These are phyloP conservation scores for Crithidia sp. DNA, from an alignment of 208 protist genomes.

Conservation along the genomic window DNA sequence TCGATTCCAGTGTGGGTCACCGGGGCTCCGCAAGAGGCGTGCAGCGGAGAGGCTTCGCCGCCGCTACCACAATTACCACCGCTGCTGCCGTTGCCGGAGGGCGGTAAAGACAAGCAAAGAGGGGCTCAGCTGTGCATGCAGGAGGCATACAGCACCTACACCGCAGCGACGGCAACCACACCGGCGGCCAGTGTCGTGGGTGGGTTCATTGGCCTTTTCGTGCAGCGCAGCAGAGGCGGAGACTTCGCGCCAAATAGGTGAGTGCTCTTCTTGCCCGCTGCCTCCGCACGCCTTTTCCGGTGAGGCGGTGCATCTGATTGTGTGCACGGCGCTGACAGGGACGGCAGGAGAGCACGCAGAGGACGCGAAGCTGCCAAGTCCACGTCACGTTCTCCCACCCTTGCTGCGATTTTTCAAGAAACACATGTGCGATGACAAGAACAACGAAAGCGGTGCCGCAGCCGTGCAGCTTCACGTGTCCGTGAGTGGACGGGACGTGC, in stretches of 20 bases:
- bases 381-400: neutral
- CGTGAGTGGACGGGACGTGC: constrained; percentile 10
- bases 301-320: constrained; percentile 6
- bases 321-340: neutral
- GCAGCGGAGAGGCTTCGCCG: neutral
- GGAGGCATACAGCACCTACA: constrained; percentile 22
- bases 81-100: neutral
- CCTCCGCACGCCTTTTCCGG: too few species aligned
- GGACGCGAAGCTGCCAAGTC: neutral
- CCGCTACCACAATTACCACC: neutral
- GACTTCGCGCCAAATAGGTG: neutral
- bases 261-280: neutral
- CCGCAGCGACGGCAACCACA: neutral
- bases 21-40: neutral
- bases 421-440: neutral
- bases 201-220: constrained; percentile 9
- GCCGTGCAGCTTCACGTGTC: constrained; percentile 8
- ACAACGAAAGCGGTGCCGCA: neutral
- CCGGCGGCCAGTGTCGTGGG: constrained; percentile 7
- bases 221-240: neutral
- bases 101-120: neutral
- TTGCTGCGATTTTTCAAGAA: neutral
- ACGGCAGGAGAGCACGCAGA: neutral
- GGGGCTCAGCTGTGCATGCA: neutral
- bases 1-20: constrained; percentile 3